These are phyloP conservation scores for Teratosphaeria destructans DNA, from an alignment of 2,329 filamentous ascomycete genomes.

Conservation along the genomic window DNA sequence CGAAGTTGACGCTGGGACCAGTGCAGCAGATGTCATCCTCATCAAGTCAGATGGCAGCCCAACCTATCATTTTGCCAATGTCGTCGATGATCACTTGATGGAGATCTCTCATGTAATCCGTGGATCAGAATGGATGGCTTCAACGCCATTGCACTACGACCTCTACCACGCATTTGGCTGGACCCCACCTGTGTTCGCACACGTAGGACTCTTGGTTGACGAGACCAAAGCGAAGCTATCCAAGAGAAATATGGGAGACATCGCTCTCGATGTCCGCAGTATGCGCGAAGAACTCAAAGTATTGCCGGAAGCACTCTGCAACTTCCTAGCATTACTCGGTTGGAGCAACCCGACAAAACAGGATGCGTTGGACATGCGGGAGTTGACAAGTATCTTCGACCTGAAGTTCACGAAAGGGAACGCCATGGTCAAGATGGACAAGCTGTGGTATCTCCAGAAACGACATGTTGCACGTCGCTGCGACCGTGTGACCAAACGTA, in stretches of 20 bases:
- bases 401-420: conserved; percentile 88
- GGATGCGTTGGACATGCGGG: conserved; percentile 61
- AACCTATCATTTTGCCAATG: conserved; percentile 95
- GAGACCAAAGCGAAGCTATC: conserved; percentile 47
- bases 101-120: conserved; percentile 90
- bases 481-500: conserved; percentile 30
- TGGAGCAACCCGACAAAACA: conserved; percentile 61
- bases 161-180: conserved; percentile 42
- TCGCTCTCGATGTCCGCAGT: conserved; percentile 48
- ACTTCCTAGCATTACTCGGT: conserved; percentile 77
- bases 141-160: conserved; percentile 67
- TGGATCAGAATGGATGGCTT: conserved; percentile 93
- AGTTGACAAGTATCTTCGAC: conserved; percentile 65
- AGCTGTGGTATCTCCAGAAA: conserved; percentile 70
- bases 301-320: conserved; percentile 55
- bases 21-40: conserved; percentile 75
- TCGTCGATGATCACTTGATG: conserved; percentile 94
- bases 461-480: conserved; percentile 49
- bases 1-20: conserved; percentile 25
- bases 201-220: conserved; percentile 40
- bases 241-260: conserved; percentile 53
- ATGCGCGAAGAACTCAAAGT: conserved; percentile 48
- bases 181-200: conserved; percentile 38
- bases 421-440: conserved; percentile 68
- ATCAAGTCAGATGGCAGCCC: conserved; percentile 86